phyloP scores from a whole-genome alignment of 495 filamentous ascomycete species.

The Glutinoglossum americanum region DNA sequence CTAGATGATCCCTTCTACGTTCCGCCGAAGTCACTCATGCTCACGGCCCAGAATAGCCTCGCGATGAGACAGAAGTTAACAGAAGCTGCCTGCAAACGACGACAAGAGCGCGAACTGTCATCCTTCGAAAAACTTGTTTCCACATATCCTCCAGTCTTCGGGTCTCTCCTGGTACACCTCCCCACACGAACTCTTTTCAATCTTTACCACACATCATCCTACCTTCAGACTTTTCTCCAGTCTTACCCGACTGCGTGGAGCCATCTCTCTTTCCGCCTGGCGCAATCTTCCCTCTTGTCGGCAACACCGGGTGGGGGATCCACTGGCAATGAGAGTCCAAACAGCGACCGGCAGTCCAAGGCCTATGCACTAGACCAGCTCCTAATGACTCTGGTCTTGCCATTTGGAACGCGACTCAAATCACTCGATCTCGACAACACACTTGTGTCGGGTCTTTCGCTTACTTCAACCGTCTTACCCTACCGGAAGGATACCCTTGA shows the following conservation, averaged over 20 bases:
- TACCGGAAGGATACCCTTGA: slow-evolving; percentile 30
- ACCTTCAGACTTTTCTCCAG: slow-evolving; percentile 19
- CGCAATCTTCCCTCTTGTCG: slow-evolving; percentile 22
- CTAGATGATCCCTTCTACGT: background rate
- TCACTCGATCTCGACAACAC: slow-evolving; percentile 39
- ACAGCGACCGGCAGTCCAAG: slow-evolving; percentile 27
- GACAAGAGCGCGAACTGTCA: background rate
- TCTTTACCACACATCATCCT: slow-evolving; percentile 12
- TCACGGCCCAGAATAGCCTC: background rate
- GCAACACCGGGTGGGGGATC: slow-evolving; percentile 16
- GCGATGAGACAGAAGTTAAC: background rate
- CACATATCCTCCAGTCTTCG: background rate
- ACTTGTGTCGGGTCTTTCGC: slow-evolving; percentile 32
- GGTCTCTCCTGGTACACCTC: background rate
- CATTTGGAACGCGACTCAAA: slow-evolving; percentile 31
- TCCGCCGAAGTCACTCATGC: background rate
- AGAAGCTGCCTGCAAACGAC: background rate
- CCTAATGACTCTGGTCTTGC: slow-evolving; percentile 30
- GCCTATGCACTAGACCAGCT: slow-evolving; percentile 34
- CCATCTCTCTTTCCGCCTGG: slow-evolving; percentile 34
- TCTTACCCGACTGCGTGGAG: slow-evolving; percentile 40
- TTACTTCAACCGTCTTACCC: slow-evolving; percentile 30
- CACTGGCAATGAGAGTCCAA: slow-evolving; percentile 9
- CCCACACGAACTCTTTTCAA: slow-evolving; percentile 3
- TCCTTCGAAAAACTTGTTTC: background rate